A percentile compares a stretch with the other conserved stretches of the same genome.
Evolutionary conservation across 495 filamentous ascomycete species (phyloP).

Genomic region (Neurospora africana): DNA sequence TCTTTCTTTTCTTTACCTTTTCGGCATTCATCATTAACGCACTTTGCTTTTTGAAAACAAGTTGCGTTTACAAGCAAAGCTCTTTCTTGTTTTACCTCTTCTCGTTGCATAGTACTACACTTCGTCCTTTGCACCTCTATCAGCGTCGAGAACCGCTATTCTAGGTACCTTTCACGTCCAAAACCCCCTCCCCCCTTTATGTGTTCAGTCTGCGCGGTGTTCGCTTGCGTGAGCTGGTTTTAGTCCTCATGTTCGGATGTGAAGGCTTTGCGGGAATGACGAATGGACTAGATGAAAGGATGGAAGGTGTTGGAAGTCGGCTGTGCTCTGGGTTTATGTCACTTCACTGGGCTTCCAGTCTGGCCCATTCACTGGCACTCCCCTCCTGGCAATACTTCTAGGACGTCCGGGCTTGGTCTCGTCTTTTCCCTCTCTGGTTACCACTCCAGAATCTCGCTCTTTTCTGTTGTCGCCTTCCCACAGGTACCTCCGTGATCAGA

Average conservation of each 20-base stretch:
- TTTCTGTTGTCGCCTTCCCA: neutral
- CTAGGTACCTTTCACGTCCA: too few species aligned
- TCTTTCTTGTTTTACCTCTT: neutral
- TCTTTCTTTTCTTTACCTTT: neutral
- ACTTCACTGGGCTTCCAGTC: neutral
- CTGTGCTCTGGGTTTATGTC: neutral
- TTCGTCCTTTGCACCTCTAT: neutral
- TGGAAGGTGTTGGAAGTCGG: neutral
- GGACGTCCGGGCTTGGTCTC: neutral
- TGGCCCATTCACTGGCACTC: neutral
- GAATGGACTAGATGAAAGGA: neutral
- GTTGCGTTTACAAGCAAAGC: too few species aligned
- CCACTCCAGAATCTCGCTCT: too few species aligned
- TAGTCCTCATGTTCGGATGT: neutral
- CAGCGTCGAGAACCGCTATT: too few species aligned
- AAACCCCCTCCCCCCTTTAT: too few species aligned
- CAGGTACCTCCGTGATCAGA: neutral
- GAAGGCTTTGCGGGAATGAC: neutral
- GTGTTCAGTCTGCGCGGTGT: too few species aligned
- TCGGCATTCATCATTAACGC: too few species aligned
- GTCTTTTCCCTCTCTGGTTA: neutral
- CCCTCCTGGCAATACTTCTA: neutral
- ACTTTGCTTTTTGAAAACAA: neutral
- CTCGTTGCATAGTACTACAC: too few species aligned
- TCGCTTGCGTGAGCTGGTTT: too few species aligned